Evolutionary conservation across 1,139 yeast species (phyloP), one percentile per base, ranked within the genome.

Genomic region (Suhomyces bokatorum): DNA sequence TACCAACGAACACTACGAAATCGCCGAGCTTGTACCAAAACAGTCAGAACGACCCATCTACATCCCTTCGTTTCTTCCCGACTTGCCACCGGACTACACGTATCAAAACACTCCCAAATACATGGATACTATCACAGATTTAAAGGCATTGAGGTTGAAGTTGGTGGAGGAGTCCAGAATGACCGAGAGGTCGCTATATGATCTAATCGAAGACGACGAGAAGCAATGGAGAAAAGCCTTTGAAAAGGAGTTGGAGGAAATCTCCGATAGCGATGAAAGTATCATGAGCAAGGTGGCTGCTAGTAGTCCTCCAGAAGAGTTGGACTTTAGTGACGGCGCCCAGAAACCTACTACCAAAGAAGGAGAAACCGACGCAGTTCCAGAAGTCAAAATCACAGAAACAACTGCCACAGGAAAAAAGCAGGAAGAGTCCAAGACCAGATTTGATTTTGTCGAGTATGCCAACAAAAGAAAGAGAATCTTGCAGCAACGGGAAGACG

Each of bases 51-150:
- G 72, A 33, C 82, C 81, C n/a, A 58, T 61, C 2, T 80, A 82
- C 53, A 75, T 87, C 4, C 95, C 95, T 0, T 57, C 67, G 4
- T 89, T 89, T 81, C 69, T 91, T 57, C 98, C 98, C 0, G 83
- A 81, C 17, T 73, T 90, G 32, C 98, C 98, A 1, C 97, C 98
- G 0, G 96, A 88, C 57, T 95, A 90, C 63, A 91, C 98, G 0
- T 91, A 85, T 60, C 83, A 81, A 63, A 77, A 81, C 42, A 87
- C 97, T 0, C 85, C 96, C 0, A 75, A 77, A 49, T 88, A 73
- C 59, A 75, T 81, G 50, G 71, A 80, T 27, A 72, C 85, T 15
- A 66, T 83, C n/a, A 78, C 84, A 0, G 95, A 88, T 59, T 88
- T 91, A 54, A 80, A 85, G 50, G 71, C 78, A 46, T 74, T 91